These are phyloP conservation scores for Citrus medica DNA, from an alignment of 345 rosid species.

Conservation along the genomic window DNA sequence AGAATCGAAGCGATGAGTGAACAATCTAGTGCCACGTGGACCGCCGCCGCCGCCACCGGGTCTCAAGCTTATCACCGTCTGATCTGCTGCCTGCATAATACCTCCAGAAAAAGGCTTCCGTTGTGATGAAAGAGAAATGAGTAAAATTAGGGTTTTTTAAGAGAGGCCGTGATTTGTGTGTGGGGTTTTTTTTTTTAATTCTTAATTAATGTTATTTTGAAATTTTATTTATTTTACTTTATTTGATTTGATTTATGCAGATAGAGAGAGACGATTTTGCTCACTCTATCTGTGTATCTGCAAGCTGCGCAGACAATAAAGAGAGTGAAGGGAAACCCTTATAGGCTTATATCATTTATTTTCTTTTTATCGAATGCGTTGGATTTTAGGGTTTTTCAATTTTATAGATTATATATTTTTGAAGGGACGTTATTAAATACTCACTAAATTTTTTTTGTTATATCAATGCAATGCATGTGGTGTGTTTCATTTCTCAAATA, in stretches of 20 bases:
- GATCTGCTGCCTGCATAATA: conserved; percentile 27
- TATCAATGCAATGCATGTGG: too few species aligned
- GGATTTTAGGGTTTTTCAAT: too few species aligned
- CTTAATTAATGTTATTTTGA: not conserved
- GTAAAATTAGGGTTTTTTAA: not conserved
- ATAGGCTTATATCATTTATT: too few species aligned
- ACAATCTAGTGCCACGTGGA: conserved; percentile 18
- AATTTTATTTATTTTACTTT: too few species aligned
- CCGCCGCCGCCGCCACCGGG: conserved; percentile 24
- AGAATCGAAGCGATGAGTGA: conserved; percentile 18
- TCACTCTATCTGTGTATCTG: not conserved
- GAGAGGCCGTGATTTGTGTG: not conserved
- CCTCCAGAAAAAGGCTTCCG: not conserved
- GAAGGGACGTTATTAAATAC: too few species aligned
- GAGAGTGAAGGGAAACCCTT: too few species aligned
- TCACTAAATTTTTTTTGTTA: not conserved
- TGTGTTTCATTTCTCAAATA: too few species aligned
- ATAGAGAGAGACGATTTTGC: not conserved
- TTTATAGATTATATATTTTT: too few species aligned
- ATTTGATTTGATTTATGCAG: not conserved
- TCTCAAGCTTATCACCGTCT: conserved; percentile 33
- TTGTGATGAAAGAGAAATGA: not conserved
- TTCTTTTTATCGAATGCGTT: too few species aligned
- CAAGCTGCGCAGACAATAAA: not conserved
- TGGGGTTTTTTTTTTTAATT: not conserved